A percentile compares a stretch with the other conserved stretches of the same genome.
phyloP scores from a whole-genome alignment of 768 basidiomycete genomes.

The Galerina marginata region DNA sequence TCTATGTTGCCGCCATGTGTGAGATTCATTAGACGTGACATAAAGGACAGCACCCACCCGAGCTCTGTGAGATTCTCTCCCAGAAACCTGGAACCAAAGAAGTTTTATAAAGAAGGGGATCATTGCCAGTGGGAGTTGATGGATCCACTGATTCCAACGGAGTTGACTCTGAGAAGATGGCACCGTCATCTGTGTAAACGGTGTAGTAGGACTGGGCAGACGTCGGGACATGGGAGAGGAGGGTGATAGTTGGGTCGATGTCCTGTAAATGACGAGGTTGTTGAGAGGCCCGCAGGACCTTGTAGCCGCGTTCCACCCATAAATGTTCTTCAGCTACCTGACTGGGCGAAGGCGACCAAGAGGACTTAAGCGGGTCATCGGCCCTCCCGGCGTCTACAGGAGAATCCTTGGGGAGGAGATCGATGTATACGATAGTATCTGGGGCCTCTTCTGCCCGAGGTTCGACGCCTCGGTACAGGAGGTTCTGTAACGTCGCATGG shows the following conservation, averaged over 20 bases:
- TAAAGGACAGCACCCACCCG: constrained; percentile 45
- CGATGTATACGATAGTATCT: constrained; percentile 50
- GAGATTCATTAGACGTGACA: constrained; percentile 10
- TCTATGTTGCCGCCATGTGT: constrained; percentile 43
- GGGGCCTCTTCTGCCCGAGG: constrained; percentile 31
- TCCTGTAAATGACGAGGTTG: constrained; percentile 57
- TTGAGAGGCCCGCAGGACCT: constrained; percentile 43
- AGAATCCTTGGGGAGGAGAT: constrained; percentile 43
- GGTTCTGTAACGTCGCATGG: constrained; percentile 37
- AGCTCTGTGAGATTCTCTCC: constrained; percentile 58
- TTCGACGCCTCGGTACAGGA: constrained; percentile 38
- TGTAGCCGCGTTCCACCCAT: constrained; percentile 33
- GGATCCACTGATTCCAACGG: constrained; percentile 36
- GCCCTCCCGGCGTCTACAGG: constrained; percentile 17
- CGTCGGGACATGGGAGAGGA: constrained; percentile 54
- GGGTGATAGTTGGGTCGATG: constrained; percentile 74
- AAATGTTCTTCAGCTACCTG: constrained; percentile 27
- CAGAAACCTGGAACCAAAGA: constrained; percentile 69
- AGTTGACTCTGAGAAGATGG: constrained; percentile 59
- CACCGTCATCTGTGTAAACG: constrained; percentile 52
- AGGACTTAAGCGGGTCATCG: constrained; percentile 14
- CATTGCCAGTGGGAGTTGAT: constrained; percentile 27
- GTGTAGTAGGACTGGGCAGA: constrained; percentile 60
- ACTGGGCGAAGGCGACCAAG: constrained; percentile 14
- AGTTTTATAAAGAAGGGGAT: constrained; percentile 59